Evolutionary conservation across 345 rosid genomes (phyloP), one percentile per base, ranked within the genome.

Genomic region (Eutrema yunnanense): DNA sequence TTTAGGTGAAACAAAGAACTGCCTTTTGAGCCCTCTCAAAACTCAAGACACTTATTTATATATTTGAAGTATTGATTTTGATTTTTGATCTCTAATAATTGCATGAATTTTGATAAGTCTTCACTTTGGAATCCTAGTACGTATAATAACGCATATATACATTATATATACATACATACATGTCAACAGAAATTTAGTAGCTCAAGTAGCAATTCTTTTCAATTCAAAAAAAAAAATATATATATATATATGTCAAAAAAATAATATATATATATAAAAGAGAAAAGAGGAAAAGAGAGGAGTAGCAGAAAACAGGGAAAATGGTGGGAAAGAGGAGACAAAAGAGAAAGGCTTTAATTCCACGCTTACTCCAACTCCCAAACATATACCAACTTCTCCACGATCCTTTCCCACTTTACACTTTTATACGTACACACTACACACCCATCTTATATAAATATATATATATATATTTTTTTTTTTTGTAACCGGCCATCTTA

Each of bases 301-400:
- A 77, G 74, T 62, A 60, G 81, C 86, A 62, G 77, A 78, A 79
- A 81, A 76, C 48, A 74, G 73, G 82, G 72, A 64, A 67, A 37
- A 61, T 70, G 82, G 81, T 70, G 83, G 66, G 52, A 81, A 82
- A 82, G 78, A 46, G 79, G 82, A 80, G 84, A 72, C 82, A 83
- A 52, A 68, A 73, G 77, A 63, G 62, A 73, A 79, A 73, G 41
- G 40, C 80, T 79, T 82, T 82, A 64, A 57, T 33, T 58, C 64
- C 83, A 51, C 85, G 85, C 89, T 60, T 76, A 79, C 80, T 69
- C 79, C 78, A 44, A 83, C 85, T 74, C 68, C 69, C 57, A 69
- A 72, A 76, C 66, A 57, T 16, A 47, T 76, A 69, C 69, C 84
- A 73, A 75, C 75, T 73, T 75, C 81, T 53, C 66, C 76, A 72